These are phyloP conservation scores for Xylaria longipes DNA, from an alignment of 495 filamentous ascomycete genomes.

Conservation along the genomic window DNA sequence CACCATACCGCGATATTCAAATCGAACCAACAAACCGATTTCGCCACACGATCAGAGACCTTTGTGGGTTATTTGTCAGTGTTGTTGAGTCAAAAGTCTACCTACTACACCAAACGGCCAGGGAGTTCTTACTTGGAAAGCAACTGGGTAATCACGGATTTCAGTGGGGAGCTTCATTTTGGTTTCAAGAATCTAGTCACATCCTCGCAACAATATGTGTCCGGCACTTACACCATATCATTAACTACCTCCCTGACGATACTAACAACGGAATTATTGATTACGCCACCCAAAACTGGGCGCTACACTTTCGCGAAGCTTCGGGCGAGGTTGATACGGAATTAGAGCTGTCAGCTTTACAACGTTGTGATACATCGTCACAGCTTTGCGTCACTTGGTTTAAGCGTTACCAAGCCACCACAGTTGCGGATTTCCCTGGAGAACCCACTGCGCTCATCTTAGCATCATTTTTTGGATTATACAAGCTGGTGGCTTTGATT, in stretches of 20 bases:
- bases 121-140: neutral
- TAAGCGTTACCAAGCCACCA: neutral
- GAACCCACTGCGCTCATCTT: neutral
- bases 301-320: neutral
- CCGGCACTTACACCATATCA: neutral
- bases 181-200: neutral
- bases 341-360: neutral
- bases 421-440: neutral
- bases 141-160: neutral
- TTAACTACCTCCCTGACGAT: neutral
- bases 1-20: neutral
- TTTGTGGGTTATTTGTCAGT: neutral
- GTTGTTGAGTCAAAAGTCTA: neutral
- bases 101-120: neutral
- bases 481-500: neutral
- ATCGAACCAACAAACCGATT: neutral
- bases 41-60: neutral
- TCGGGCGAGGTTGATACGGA: neutral
- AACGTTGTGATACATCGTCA: neutral
- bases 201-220: neutral
- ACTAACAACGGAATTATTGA: neutral
- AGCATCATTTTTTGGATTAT: neutral
- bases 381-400: neutral
- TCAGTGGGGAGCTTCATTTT: neutral
- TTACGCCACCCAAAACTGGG: neutral